Conservation (phyloP, 2,329 filamentous ascomycete genomes). For the Aureobasidium uvarum region DNA sequence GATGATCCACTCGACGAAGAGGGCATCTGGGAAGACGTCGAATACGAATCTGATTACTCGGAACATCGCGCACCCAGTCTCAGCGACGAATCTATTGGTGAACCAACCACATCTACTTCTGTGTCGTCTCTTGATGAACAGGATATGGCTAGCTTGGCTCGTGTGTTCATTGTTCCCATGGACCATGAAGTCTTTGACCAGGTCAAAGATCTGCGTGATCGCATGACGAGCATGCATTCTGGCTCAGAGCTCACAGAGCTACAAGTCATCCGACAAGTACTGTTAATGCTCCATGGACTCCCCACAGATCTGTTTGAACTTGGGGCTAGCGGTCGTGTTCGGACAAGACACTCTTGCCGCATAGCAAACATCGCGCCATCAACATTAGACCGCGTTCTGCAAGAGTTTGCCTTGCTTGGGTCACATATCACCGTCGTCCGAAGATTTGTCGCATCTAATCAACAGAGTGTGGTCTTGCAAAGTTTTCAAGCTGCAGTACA, state of each 20-base stretch:
- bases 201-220: slow-evolving; percentile 37
- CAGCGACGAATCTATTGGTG: slow-evolving; percentile 34
- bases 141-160: slow-evolving; percentile 39
- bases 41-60: slow-evolving; percentile 64
- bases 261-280: slow-evolving; percentile 69
- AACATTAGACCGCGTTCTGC: slow-evolving; percentile 42
- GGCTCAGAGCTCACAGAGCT: slow-evolving; percentile 60
- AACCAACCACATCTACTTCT: slow-evolving; percentile 36
- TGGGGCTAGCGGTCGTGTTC: slow-evolving; percentile 36
- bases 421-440: slow-evolving; percentile 50
- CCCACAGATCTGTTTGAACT: slow-evolving; percentile 66
- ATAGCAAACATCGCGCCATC: slow-evolving; percentile 30
- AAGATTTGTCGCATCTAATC: slow-evolving; percentile 45
- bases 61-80: slow-evolving; percentile 54
- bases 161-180: slow-evolving; percentile 36
- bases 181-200: slow-evolving; percentile 38
- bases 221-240: neutral
- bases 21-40: slow-evolving; percentile 67
- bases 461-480: slow-evolving; percentile 54
- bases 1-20: slow-evolving; percentile 72
- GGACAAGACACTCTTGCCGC: slow-evolving; percentile 24
- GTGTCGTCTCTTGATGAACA: slow-evolving; percentile 43
- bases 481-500: slow-evolving; percentile 67
- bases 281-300: slow-evolving; percentile 83
- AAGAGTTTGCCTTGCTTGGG: slow-evolving; percentile 51